Evolutionary conservation across 345 rosid genomes (phyloP).

Genomic region (Populus deltoides): DNA sequence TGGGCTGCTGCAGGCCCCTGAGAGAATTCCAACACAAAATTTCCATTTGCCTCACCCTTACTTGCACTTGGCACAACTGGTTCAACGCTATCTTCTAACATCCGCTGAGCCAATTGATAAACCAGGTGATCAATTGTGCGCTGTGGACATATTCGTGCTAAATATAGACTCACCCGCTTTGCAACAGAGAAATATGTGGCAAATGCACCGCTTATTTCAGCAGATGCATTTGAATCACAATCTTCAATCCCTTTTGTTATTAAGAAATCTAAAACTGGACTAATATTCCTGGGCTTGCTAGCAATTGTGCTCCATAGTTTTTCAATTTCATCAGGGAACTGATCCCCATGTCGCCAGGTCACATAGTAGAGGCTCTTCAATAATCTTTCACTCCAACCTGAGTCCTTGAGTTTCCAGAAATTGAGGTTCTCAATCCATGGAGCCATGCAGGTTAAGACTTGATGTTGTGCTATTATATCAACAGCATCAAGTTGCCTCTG

Average conservation of each 20-base stretch:
- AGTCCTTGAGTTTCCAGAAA: constrained; percentile 98
- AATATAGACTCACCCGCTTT: constrained; percentile 91
- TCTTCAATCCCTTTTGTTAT: constrained; percentile 97
- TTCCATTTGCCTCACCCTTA: constrained; percentile 66
- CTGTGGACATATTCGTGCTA: constrained; percentile 96
- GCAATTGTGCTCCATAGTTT: constrained; percentile 99
- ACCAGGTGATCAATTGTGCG: constrained; percentile 96
- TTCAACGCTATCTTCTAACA: constrained; percentile 91
- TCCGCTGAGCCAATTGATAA: constrained; percentile 86
- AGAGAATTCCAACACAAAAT: constrained; percentile 84
- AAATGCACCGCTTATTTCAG: constrained; percentile 98
- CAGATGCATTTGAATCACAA: constrained; percentile 97
- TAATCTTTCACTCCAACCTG: constrained; percentile 97
- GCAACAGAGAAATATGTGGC: constrained; percentile 99
- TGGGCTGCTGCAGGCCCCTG: constrained; percentile 87
- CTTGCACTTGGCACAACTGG: constrained; percentile 53
- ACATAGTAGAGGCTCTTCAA: constrained; percentile 97
- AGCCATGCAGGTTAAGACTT: constrained; percentile 99
- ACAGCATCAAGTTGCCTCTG: constrained; percentile 99
- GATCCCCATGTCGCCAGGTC: constrained; percentile 98
- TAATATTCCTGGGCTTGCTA: constrained; percentile 87
- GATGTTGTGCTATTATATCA: constrained; percentile 98
- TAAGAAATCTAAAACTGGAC: constrained; percentile 94
- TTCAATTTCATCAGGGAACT: constrained; percentile 98
- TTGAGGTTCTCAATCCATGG: constrained; percentile 99